These are phyloP conservation scores for Iberis pinnata DNA, from an alignment of 345 rosid genomes.

Conservation along the genomic window DNA sequence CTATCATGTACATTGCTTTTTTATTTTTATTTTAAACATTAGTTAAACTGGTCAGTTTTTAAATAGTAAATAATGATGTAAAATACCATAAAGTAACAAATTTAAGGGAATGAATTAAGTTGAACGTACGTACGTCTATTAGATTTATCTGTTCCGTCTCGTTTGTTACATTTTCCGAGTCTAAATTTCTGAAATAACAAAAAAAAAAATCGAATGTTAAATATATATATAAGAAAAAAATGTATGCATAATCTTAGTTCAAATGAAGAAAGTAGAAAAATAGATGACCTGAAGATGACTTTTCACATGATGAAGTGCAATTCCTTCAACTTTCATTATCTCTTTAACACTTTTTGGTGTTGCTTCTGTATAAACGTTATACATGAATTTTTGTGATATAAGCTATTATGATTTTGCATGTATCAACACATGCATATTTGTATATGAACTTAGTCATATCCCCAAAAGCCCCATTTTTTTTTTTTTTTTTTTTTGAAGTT, in stretches of 20 bases:
- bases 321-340: conserved; percentile 25
- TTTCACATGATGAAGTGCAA: conserved; percentile 29
- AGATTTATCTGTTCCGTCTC: background rate
- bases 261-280: background rate
- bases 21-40: no score
- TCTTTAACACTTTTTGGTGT: conserved; percentile 26
- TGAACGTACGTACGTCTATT: conserved; percentile 15
- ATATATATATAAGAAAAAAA: background rate
- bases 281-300: conserved; percentile 27
- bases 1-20: no score
- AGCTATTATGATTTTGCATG: background rate
- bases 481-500: no score
- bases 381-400: background rate
- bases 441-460: background rate
- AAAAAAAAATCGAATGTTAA: background rate
- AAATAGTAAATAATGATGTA: background rate
- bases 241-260: no score
- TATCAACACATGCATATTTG: background rate
- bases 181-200: conserved; percentile 23
- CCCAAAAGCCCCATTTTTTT: no score
- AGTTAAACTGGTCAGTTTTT: no score
- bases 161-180: conserved; percentile 24
- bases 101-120: background rate
- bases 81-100: background rate
- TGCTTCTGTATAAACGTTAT: conserved; percentile 16